phyloP scores from a whole-genome alignment of 768 basidiomycete genomes.

The Rhizopogon roseolus region DNA sequence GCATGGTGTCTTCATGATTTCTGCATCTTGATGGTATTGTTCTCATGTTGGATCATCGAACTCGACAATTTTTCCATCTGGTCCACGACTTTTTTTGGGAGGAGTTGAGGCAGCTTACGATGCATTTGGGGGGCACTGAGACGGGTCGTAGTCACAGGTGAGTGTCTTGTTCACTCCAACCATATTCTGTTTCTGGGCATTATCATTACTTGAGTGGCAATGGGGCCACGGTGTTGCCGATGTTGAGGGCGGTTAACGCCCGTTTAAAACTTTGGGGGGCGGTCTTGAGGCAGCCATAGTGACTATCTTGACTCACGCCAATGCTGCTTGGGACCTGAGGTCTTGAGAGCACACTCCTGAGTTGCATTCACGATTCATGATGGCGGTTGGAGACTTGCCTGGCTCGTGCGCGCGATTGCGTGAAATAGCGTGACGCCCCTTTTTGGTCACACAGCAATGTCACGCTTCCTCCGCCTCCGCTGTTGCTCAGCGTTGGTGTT shows the following conservation, averaged over 20 bases:
- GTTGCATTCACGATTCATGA: slow-evolving; percentile 5
- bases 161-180: slow-evolving; percentile 10
- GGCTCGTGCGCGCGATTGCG: neutral
- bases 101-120: neutral
- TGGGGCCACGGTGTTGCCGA: neutral
- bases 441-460: slow-evolving; percentile 4
- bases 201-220: neutral
- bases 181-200: neutral
- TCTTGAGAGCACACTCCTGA: slow-evolving; percentile 9
- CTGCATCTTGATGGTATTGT: neutral
- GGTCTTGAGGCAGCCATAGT: neutral
- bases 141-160: slow-evolving; percentile 1
- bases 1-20: neutral
- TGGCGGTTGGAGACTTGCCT: slow-evolving; percentile 9
- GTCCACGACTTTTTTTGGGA: neutral
- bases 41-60: neutral
- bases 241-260: neutral
- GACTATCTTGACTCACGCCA: slow-evolving; percentile 5
- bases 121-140: neutral
- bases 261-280: neutral
- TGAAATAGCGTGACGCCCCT: slow-evolving; percentile 5
- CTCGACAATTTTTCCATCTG: neutral
- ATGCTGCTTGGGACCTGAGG: slow-evolving; percentile 1
- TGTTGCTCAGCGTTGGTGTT: neutral
- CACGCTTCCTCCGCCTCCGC: neutral